Conservation (phyloP, 169 alveolate species). For the Plasmodium gallinaceum region DNA sequence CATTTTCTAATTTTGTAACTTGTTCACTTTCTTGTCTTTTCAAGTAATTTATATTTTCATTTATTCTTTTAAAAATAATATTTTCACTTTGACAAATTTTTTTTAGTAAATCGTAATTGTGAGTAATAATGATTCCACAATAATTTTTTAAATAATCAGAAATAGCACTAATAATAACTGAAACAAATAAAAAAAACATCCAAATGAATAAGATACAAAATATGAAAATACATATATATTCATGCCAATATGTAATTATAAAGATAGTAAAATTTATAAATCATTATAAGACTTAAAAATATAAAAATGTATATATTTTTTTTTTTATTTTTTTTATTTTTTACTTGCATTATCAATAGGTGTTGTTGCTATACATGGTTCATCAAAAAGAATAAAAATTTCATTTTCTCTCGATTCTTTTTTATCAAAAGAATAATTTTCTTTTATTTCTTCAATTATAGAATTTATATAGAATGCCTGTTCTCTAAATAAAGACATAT, state of each 20-base stretch:
- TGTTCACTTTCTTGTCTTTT: conserved; percentile 5
- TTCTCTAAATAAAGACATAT: conserved; percentile 76
- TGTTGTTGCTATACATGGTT: conserved; percentile 76
- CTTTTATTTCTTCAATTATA: conserved; percentile 73
- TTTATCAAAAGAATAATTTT: conserved; percentile 29
- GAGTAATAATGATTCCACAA: conserved; percentile 75
- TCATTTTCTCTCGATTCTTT: conserved; percentile 28
- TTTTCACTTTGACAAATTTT: conserved; percentile 67
- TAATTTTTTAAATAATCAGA: conserved; percentile 63
- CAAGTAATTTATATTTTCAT: conserved; percentile 42
- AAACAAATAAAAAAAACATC: neutral
- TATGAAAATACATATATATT: neutral
- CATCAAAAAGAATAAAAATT: conserved; percentile 69
- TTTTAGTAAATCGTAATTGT: conserved; percentile 66
- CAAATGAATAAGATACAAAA: neutral
- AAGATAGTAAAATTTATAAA: neutral
- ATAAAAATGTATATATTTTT: neutral
- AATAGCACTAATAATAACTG: conserved; percentile 72
- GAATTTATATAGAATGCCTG: conserved; percentile 71
- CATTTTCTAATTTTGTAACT: conserved; percentile 38
- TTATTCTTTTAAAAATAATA: conserved; percentile 55
- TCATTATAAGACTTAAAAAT: neutral
- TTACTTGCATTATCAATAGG: conserved; percentile 76
- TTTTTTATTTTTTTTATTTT: neutral
- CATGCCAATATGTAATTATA: neutral